A percentile compares a stretch with the other conserved stretches of the same genome.
Conservation (phyloP, 805 yeast genomes). For the Candida arabinofermentans region DNA sequence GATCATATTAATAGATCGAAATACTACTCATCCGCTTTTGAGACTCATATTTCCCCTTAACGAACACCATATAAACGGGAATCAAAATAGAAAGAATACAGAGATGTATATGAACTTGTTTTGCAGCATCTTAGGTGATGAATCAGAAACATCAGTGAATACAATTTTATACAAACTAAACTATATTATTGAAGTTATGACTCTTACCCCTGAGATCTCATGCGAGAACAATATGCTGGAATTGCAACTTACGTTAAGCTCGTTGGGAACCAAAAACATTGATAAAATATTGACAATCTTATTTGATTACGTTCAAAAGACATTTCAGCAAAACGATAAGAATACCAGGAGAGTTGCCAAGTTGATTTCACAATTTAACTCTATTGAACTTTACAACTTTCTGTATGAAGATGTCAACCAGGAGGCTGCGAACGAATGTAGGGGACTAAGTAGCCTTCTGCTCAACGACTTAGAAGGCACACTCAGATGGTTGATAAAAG, state of each 20-base stretch:
- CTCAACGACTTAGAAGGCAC: conserved; percentile 33
- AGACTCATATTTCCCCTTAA: conserved; percentile 40
- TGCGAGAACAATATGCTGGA: conserved; percentile 29
- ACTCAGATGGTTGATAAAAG: conserved; percentile 41
- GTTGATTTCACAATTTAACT: conserved; percentile 43
- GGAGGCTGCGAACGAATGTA: conserved; percentile 47
- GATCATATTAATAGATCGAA: conserved; percentile 35
- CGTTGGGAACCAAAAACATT: conserved; percentile 39
- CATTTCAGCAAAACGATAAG: conserved; percentile 12
- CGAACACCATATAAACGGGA: too few relatives aligned
- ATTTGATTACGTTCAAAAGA: conserved; percentile 27
- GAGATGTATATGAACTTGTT: conserved; percentile 39
- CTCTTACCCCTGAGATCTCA: conserved; percentile 30
- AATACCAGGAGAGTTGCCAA: conserved; percentile 30
- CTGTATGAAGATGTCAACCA: conserved; percentile 35
- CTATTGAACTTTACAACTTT: conserved; percentile 44
- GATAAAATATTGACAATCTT: conserved; percentile 32
- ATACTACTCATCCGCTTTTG: conserved; percentile 30
- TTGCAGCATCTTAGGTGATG: conserved; percentile 63
- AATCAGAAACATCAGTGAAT: conserved; percentile 47
- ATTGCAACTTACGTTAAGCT: conserved; percentile 47
- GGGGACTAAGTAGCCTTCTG: conserved; percentile 36
- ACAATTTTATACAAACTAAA: conserved; percentile 33
- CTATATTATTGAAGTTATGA: conserved; percentile 36
- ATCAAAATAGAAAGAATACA: too few relatives aligned